Percentiles rank a stretch among this genome's conserved stretches.
phyloP scores from a whole-genome alignment of 202 grass and related monocot genomes.

The Sporobolus alterniflorus region DNA sequence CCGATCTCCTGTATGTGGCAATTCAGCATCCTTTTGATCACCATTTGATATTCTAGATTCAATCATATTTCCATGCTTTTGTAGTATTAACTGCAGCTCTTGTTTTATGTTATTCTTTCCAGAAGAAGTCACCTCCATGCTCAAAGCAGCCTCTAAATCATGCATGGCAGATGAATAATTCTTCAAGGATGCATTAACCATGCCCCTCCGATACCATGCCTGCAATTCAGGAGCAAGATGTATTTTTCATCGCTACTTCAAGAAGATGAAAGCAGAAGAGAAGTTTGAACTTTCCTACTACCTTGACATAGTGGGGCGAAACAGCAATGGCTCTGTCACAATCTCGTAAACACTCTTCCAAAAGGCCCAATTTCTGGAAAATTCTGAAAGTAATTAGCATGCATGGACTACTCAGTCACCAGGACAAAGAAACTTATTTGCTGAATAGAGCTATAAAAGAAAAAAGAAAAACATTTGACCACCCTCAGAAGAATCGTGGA shows the following conservation, averaged over 20 bases:
- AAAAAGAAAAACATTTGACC: neutral
- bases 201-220: conserved; percentile 96
- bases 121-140: conserved; percentile 66
- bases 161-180: conserved; percentile 65
- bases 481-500: neutral
- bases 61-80: conserved; percentile 38
- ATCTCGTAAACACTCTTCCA: conserved; percentile 78
- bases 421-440: neutral
- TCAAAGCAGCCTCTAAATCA: conserved; percentile 86
- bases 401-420: neutral
- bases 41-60: conserved; percentile 30
- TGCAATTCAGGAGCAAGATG: conserved; percentile 45
- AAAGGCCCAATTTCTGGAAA: conserved; percentile 76
- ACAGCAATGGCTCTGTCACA: conserved; percentile 80
- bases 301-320: conserved; percentile 33
- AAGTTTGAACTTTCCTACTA: neutral
- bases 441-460: neutral
- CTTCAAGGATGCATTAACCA: conserved; percentile 67
- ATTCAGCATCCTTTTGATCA: conserved; percentile 37
- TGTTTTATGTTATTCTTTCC: conserved; percentile 74
- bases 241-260: conserved; percentile 23
- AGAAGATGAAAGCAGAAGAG: neutral
- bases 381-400: conserved; percentile 35
- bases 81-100: conserved; percentile 60
- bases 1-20: conserved; percentile 22